These are phyloP conservation scores for Fagopyrum esculentum DNA, from an alignment of 148 eudicot species.

Conservation along the genomic window DNA sequence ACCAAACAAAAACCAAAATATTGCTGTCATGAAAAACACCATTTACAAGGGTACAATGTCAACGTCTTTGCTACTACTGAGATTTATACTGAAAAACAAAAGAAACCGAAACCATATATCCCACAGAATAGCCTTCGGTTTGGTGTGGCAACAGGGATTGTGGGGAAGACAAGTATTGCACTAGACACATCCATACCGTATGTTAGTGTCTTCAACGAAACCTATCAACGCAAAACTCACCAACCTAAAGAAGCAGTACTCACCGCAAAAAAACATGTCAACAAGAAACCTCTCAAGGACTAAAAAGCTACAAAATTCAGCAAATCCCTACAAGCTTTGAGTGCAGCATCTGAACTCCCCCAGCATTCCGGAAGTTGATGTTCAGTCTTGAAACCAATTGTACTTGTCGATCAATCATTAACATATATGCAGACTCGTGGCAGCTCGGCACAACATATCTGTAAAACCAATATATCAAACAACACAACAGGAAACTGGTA, in stretches of 20 bases:
- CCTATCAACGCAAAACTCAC: not conserved
- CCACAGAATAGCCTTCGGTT: not conserved
- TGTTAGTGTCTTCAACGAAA: not conserved
- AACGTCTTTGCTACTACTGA: not conserved
- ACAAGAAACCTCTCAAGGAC: not conserved
- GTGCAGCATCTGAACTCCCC: not conserved
- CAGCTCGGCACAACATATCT: conserved; percentile 7
- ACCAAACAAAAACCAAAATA: conserved; percentile 1
- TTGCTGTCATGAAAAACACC: not conserved
- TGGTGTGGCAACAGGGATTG: not conserved
- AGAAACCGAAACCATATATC: not conserved
- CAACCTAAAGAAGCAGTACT: not conserved
- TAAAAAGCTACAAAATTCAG: not conserved
- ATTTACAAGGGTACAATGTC: conserved; percentile 1
- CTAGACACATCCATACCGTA: not conserved
- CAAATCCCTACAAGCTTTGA: not conserved
- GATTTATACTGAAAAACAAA: not conserved
- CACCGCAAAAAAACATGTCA: not conserved
- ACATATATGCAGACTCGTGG: not conserved
- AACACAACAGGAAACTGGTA: not conserved
- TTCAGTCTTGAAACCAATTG: not conserved
- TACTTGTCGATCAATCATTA: not conserved
- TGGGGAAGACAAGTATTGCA: not conserved
- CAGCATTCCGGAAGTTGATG: conserved; percentile 1
- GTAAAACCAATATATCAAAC: not conserved